Evolutionary conservation across 1,139 yeast species (phyloP), one percentile per base, ranked within the genome.

Genomic region (Nakaseomyces kungkrabaensis): DNA sequence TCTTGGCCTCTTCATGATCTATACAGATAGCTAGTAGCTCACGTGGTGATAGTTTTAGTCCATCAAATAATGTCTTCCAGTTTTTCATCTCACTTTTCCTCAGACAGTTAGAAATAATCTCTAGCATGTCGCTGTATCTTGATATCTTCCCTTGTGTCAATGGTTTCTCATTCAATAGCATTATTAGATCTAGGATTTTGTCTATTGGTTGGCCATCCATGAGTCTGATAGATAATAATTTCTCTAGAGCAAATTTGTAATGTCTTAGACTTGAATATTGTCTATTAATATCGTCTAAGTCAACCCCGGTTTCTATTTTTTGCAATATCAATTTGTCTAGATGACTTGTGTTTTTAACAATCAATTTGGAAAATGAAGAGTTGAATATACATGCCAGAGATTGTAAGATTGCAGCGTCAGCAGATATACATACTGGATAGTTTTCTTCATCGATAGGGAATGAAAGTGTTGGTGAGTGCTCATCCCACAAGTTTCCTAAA

Each of bases 51-150:
- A 69, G 62, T 3, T 64, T 57, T 13, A 73, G 55, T 37, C 66
- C 67, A 5, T 66, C 61, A 58, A 83, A 81, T 37, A 82, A 68
- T 24, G 66, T 66, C 13, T 70, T 66, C 90, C 90, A 83, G 55
- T 78, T 77, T 48, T 76, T 74, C 25, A 76, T 72, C 59, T 83
- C 92, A 17, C 82, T 81, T 58, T 84, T 83, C 53, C 88, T 73
- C 32, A 85, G 69, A 61, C 82, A 78, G 26, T 78, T 77, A 22
- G 81, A 76, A 10, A 79, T 67, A 13, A 79, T 75, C 43, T 73
- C 77, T 2, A 79, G 69, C 59, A 64, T 51, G 54, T 72, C 66
- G 50, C 62, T 62, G 25, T 61, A 51, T 41, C 58, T 53, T 17
- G 61, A 38, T 11, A 49, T 25, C 17, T 47, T 37, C 5, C 55